These are phyloP conservation scores for Recurvomyces mirabilis DNA, from an alignment of 495 filamentous ascomycete genomes.

Conservation along the genomic window DNA sequence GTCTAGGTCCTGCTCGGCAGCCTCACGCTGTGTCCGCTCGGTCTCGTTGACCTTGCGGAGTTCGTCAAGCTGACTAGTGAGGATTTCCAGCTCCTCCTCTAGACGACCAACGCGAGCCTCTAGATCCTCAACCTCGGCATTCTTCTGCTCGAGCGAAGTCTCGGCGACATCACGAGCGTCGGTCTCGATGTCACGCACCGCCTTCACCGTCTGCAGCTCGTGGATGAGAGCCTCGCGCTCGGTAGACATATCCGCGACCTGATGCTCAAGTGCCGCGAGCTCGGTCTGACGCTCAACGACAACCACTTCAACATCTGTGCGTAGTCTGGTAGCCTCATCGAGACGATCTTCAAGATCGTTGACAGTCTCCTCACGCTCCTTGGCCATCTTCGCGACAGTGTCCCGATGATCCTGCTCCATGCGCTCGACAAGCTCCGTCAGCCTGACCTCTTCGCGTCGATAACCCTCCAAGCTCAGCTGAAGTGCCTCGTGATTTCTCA, in stretches of 20 bases:
- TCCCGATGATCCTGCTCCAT: constrained; percentile 46
- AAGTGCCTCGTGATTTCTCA: constrained; percentile 40
- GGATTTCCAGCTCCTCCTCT: constrained; percentile 14
- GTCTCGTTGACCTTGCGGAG: constrained; percentile 20
- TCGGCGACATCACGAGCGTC: constrained; percentile 18
- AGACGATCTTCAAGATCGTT: constrained; percentile 21
- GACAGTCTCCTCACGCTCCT: constrained; percentile 19
- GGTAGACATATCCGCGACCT: constrained; percentile 8
- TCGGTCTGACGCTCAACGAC: constrained; percentile 11
- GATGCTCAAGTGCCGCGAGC: constrained; percentile 23
- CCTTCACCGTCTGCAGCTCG: constrained; percentile 2
- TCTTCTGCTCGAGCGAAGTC: constrained; percentile 14
- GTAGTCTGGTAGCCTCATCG: constrained; percentile 13
- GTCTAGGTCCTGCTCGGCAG: constrained; percentile 26
- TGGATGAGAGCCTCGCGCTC: constrained; percentile 8
- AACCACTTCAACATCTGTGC: constrained; percentile 12
- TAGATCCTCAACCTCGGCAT: constrained; percentile 14
- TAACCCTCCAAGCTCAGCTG: constrained; percentile 53
- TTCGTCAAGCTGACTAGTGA: constrained; percentile 16
- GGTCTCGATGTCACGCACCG: constrained; percentile 8
- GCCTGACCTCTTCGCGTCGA: constrained; percentile 47
- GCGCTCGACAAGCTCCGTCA: constrained; percentile 48
- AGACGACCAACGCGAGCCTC: constrained; percentile 16
- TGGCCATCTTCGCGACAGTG: constrained; percentile 20
- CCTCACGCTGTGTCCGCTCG: constrained; percentile 26